These are phyloP conservation scores for Fistulifera solaris DNA, from an alignment of 108 stramenopile species.

Conservation along the genomic window DNA sequence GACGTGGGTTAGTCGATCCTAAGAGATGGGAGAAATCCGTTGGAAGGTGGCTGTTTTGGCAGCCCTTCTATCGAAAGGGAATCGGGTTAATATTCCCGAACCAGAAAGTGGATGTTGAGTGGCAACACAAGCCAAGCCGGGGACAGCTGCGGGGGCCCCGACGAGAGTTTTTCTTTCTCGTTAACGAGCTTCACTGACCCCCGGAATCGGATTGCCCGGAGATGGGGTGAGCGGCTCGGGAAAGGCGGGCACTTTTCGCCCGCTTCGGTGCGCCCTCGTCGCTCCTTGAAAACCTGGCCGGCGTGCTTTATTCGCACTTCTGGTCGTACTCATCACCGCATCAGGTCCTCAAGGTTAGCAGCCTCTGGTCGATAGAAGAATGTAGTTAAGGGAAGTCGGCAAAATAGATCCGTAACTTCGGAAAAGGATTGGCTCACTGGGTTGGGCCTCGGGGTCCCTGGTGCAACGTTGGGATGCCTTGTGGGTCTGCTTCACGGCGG, in stretches of 20 bases:
- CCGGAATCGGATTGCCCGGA: slow-evolving; percentile 87
- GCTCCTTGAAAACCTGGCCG: too few relatives aligned
- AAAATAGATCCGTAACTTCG: too few relatives aligned
- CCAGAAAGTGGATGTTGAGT: slow-evolving; percentile 89
- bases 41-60: slow-evolving; percentile 69
- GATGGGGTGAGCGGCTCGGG: slow-evolving; percentile 78
- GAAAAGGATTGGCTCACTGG: too few relatives aligned
- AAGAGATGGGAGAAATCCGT: slow-evolving; percentile 90
- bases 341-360: too few relatives aligned
- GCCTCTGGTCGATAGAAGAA: too few relatives aligned
- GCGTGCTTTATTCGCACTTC: too few relatives aligned
- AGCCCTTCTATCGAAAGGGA: slow-evolving; percentile 86
- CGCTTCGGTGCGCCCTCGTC: too few relatives aligned
- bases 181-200: slow-evolving; percentile 76
- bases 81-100: slow-evolving; percentile 91
- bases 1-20: slow-evolving; percentile 87
- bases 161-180: slow-evolving; percentile 92
- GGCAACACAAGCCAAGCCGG: slow-evolving; percentile 87
- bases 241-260: slow-evolving; percentile 85
- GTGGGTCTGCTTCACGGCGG: too few relatives aligned
- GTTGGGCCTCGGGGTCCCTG: too few relatives aligned
- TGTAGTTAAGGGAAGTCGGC: too few relatives aligned
- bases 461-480: too few relatives aligned
- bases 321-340: too few relatives aligned
- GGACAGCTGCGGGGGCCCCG: slow-evolving; percentile 81